Conservation (phyloP, 1,284 basidiomycete species). For the Ganoderma sinense region DNA sequence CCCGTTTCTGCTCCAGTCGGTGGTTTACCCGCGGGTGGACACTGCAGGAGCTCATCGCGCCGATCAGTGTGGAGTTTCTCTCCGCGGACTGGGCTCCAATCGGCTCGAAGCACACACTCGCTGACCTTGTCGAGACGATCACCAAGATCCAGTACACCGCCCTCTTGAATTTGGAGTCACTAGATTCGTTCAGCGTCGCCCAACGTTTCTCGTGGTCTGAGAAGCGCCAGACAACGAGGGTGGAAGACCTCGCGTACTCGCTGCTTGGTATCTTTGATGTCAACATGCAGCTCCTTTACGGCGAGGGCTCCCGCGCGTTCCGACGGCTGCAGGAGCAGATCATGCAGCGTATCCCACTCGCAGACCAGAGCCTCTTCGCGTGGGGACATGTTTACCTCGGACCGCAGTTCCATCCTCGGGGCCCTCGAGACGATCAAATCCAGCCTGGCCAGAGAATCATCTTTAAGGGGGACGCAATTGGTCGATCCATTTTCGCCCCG, state of each 20-base stretch:
- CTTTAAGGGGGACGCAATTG: too few species aligned
- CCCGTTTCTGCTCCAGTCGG: neutral
- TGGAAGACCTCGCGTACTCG: neutral
- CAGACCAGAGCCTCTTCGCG: neutral
- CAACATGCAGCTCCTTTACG: too few species aligned
- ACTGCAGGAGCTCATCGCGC: neutral
- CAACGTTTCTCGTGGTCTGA: neutral
- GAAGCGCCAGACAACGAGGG: neutral
- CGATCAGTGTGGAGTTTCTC: neutral
- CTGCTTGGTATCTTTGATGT: too few species aligned
- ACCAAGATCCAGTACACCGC: too few species aligned
- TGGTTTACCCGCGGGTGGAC: neutral
- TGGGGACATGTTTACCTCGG: too few species aligned
- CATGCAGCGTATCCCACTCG: neutral
- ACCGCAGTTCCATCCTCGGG: too few species aligned
- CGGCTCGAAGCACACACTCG: too few species aligned
- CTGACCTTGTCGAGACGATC: too few species aligned
- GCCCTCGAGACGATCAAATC: too few species aligned
- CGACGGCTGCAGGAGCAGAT: neutral
- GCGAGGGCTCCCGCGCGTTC: too few species aligned
- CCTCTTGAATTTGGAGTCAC: neutral
- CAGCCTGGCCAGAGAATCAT: too few species aligned
- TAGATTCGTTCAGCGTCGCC: neutral
- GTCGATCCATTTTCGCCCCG: too few species aligned
- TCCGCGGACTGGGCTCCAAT: neutral